Evolutionary conservation across 2,329 filamentous ascomycete species (phyloP).

Genomic region (Colletotrichum lupini): DNA sequence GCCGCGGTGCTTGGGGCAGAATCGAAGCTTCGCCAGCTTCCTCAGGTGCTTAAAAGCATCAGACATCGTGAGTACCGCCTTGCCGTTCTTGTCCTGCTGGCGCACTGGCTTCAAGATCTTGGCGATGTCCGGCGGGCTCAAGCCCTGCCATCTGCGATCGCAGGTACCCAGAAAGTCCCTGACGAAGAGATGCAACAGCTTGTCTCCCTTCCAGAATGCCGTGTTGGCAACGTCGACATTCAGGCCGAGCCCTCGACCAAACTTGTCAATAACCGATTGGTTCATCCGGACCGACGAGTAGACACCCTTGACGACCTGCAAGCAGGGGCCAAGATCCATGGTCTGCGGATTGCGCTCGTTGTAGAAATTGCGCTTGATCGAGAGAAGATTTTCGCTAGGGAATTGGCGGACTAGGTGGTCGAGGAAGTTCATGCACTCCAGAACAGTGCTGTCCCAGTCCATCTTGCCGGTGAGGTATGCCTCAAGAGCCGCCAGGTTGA

Average conservation of each 20-base stretch:
- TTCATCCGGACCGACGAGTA: conserved; percentile 87
- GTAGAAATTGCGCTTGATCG: conserved; percentile 89
- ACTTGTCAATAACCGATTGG: conserved; percentile 55
- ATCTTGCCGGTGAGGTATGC: conserved; percentile 72
- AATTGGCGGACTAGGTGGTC: conserved; percentile 88
- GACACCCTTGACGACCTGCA: conserved; percentile 88
- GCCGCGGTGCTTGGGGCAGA: conserved; percentile 65
- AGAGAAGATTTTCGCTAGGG: conserved; percentile 74
- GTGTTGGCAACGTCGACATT: conserved; percentile 95
- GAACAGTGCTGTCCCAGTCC: conserved; percentile 72
- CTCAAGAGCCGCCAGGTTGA: conserved; percentile 75
- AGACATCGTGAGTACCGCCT: conserved; percentile 49
- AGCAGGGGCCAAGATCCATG: conserved; percentile 64
- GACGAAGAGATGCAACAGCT: conserved; percentile 46
- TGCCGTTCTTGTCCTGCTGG: conserved; percentile 35
- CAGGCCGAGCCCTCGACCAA: conserved; percentile 74
- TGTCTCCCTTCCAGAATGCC: conserved; percentile 77
- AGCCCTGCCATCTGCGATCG: conserved; percentile 45
- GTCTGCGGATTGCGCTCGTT: conserved; percentile 60
- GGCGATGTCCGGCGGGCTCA: conserved; percentile 41
- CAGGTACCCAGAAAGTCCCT: conserved; percentile 42
- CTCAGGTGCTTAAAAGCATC: conserved; percentile 66
- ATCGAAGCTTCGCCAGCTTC: conserved; percentile 65
- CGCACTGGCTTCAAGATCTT: conserved; percentile 49
- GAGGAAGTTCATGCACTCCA: conserved; percentile 88